These are phyloP conservation scores for Acacia concinna DNA, from an alignment of 331 rosid species.

Conservation along the genomic window DNA sequence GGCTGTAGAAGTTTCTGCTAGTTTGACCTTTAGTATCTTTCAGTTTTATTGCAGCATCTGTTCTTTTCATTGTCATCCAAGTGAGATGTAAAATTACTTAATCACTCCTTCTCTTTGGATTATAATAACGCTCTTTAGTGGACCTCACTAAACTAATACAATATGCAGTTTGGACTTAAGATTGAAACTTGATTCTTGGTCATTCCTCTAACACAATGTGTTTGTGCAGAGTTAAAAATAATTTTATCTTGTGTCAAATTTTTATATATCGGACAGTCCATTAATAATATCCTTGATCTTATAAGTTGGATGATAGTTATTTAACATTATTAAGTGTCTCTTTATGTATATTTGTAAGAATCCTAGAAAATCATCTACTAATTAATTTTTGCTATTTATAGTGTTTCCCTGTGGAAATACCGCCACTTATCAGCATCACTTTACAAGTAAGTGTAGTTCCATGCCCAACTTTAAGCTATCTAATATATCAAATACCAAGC, in stretches of 20 bases:
- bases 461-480: constrained; percentile 16
- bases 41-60: neutral
- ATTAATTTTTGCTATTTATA: constrained; percentile 42
- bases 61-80: neutral
- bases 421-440: constrained; percentile 75
- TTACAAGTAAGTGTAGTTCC: constrained; percentile 69
- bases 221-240: neutral
- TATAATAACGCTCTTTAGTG: neutral
- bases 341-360: neutral
- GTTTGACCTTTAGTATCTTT: neutral
- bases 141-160: neutral
- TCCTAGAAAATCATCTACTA: neutral
- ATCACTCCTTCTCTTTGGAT: neutral
- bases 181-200: neutral
- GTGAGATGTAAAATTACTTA: neutral
- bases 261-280: constrained; percentile 9
- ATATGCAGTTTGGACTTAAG: neutral
- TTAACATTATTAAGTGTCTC: neutral
- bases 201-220: neutral
- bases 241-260: neutral
- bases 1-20: neutral
- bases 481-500: constrained; percentile 18
- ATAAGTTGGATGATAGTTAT: constrained; percentile 1
- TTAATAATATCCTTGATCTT: neutral
- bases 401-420: constrained; percentile 89